Base-by-base conservation (phyloP, 2,329 filamentous ascomycete species). In the Xylariales sp. region DNA sequence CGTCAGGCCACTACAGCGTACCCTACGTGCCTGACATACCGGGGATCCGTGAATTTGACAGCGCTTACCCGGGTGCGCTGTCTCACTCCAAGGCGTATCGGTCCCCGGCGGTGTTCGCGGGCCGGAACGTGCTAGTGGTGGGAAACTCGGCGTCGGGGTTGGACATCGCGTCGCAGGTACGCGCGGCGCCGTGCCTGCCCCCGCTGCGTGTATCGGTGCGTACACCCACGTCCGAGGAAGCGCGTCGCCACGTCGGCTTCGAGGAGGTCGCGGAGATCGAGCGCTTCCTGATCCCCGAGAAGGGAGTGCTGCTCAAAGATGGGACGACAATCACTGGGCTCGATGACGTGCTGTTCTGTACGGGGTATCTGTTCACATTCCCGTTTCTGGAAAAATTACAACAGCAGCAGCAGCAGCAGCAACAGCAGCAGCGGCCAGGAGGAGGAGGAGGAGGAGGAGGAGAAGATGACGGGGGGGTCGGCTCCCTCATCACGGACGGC, bases 361-460 rank as follows among this genome's bases (percentile, higher is more conserved):
- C 91, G 0, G 91, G 91, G 1, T 97, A 94, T 53, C 76, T 95
- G 40, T 95, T 87, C 62, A 81, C 83, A 5, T 85, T 85, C 41
- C 88, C 89, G 0, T 96, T 95, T 53, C 57, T 83, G 5, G 56
- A 58, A 11, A 55, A 62, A 3, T 47, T 76, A 38, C 36, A 36
- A 30, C 49, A 76, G 2, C n/a, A n/a, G n/a, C n/a, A n/a, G n/a
- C n/a, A n/a, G n/a, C n/a, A n/a, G n/a, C n/a, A n/a, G n/a, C n/a
- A n/a, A n/a, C n/a, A n/a, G n/a, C n/a, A n/a, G n/a, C n/a, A n/a
- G n/a, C n/a, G n/a, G n/a, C n/a, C n/a, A n/a, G n/a, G n/a, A n/a
- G n/a, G n/a, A n/a, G n/a, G n/a, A n/a, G n/a, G n/a, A n/a, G n/a
- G n/a, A n/a, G n/a, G n/a, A n/a, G n/a, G n/a, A n/a, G n/a, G n/a